Base-by-base conservation (phyloP, 352 stramenopile species). In the Globisporangium abappressorium region DNA sequence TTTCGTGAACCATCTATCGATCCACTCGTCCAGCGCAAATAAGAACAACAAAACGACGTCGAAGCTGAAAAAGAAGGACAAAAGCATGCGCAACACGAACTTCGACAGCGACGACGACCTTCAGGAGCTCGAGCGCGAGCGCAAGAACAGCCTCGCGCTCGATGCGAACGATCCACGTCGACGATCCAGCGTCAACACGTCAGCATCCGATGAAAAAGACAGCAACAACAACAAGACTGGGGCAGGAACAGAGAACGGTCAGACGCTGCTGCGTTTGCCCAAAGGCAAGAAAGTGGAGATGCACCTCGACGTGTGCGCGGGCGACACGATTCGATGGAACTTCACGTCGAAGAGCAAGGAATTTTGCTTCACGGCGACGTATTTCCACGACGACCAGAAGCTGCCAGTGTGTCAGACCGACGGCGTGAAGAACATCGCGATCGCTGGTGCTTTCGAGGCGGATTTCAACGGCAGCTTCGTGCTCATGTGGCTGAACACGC, bases 221-320 rank as follows among this genome's bases (percentile, higher is more conserved):
- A 34, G 30, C 15, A 28, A 36, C 7, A 43, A 46, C 18, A 33
- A n/a, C 24, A 51, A 57, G 30, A 33, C 41, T 70, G 57, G 22
- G 8, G 43, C 18, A 74, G 67, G n/a, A 28, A 30, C 18, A 14
- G 9, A 36, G 5, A n/a, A 6, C 8, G n/a, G 22, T 3, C 54
- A 67, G 38, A 71, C 59, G 34, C 70, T 77, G 2, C 54, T 90
- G 57, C 76, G 70, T 0, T 43, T 93, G 11, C 62, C 84, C 0
- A 91, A 91, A 24, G 82, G 82, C 6, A 80, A 87, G 12, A 89
- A 80, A 33, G 72, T 91, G 55, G 84, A 94, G 59, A 94, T 94
- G 87, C 87, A 94, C 68, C 67, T 94, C 34, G 83, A 94, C 57
- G 84, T 94, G 9, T 73, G 81, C 7, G 74, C 80, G 0, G 82